Conservation (phyloP, 345 rosid genomes). For the Pelargonium nanum region DNA sequence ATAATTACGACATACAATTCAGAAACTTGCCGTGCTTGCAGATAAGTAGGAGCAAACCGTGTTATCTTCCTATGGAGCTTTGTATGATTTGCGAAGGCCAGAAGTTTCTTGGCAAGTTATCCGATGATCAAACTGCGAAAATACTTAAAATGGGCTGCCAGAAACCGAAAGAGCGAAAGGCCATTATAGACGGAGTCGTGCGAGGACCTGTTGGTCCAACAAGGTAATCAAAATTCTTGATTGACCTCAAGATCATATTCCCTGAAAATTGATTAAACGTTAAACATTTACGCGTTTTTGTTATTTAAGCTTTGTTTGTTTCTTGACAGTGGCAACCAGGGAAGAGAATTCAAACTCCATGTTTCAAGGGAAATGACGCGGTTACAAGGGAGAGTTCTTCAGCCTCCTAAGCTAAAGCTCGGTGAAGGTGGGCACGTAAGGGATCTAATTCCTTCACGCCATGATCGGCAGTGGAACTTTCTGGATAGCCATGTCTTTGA, state of each 20-base stretch:
- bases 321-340: slow-evolving; percentile 56
- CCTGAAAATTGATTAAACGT: background rate
- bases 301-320: slow-evolving; percentile 7
- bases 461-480: slow-evolving; percentile 72
- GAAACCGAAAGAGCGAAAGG: slow-evolving; percentile 74
- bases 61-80: slow-evolving; percentile 96
- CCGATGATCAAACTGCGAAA: slow-evolving; percentile 88
- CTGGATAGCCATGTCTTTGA: slow-evolving; percentile 61
- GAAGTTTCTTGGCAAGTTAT: slow-evolving; percentile 92
- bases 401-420: slow-evolving; percentile 90
- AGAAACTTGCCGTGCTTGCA: slow-evolving; percentile 86
- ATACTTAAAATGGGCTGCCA: slow-evolving; percentile 93
- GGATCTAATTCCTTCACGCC: slow-evolving; percentile 53
- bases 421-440: slow-evolving; percentile 53
- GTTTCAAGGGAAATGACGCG: slow-evolving; percentile 77
- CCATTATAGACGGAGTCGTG: slow-evolving; percentile 69
- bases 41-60: slow-evolving; percentile 80
- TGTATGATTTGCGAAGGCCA: slow-evolving; percentile 97
- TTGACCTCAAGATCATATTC: background rate
- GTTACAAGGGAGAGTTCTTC: slow-evolving; percentile 73
- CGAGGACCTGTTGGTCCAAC: slow-evolving; percentile 77
- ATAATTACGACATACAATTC: slow-evolving; percentile 59
- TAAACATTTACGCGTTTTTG: too few species aligned
- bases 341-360: slow-evolving; percentile 61
- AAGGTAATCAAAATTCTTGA: slow-evolving; percentile 34